Evolutionary conservation across 140 eudicot genomes (phyloP).

Genomic region (Anethum foeniculum): DNA sequence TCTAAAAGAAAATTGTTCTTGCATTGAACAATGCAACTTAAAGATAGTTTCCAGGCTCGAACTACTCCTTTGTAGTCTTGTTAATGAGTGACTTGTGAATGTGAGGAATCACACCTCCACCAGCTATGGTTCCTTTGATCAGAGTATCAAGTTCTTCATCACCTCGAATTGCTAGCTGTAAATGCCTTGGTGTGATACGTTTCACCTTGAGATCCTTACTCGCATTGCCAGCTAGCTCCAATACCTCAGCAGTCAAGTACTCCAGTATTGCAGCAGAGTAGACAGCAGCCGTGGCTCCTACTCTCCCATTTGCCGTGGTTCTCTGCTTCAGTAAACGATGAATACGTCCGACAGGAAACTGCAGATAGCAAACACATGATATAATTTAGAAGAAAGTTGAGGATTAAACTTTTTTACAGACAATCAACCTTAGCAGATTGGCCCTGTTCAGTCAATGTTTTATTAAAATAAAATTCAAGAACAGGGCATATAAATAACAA

Average conservation of each 20-base stretch:
- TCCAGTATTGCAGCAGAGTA: conserved; percentile 52
- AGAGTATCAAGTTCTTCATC: conserved; percentile 12
- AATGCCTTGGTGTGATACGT: conserved; percentile 44
- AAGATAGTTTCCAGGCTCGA: background rate
- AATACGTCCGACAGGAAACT: conserved; percentile 50
- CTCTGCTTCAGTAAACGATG: conserved; percentile 46
- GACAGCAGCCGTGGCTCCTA: conserved; percentile 51
- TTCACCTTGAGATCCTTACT: conserved; percentile 44
- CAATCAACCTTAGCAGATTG: background rate
- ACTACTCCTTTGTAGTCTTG: conserved; percentile 42
- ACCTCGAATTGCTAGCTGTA: conserved; percentile 39
- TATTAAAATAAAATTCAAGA: too few relatives aligned
- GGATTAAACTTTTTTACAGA: background rate
- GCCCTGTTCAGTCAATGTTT: background rate
- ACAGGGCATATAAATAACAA: too few relatives aligned
- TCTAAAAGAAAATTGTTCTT: background rate
- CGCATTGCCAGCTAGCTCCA: conserved; percentile 32
- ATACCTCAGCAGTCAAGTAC: conserved; percentile 43
- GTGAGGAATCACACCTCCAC: conserved; percentile 53
- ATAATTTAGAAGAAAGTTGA: background rate
- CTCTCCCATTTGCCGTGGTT: conserved; percentile 41
- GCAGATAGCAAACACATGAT: conserved; percentile 1
- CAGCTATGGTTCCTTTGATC: conserved; percentile 39
- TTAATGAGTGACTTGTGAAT: conserved; percentile 52
- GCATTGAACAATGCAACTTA: background rate